phyloP scores from a whole-genome alignment of 257 asterid genomes.

The Jacaranda copaia region DNA sequence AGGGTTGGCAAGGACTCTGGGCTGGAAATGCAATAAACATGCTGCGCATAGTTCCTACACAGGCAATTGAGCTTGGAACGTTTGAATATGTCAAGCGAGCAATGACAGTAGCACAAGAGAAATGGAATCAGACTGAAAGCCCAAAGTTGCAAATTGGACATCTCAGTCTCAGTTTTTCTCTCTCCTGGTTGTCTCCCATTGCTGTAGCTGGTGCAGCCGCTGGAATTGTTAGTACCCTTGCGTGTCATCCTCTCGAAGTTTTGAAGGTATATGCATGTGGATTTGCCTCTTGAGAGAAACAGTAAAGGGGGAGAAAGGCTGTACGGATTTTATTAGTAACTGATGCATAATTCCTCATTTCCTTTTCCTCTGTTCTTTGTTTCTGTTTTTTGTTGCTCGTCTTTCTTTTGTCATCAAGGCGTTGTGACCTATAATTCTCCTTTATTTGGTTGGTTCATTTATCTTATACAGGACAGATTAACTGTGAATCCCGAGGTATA shows the following conservation, averaged over 20 bases:
- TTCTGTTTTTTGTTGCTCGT: background rate
- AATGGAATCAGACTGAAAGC: constrained; percentile 54
- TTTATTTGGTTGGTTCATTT: constrained; percentile 8
- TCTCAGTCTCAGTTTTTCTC: constrained; percentile 55
- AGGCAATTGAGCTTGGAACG: constrained; percentile 96
- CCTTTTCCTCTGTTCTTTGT: background rate
- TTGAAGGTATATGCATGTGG: constrained; percentile 61
- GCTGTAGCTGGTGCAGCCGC: constrained; percentile 99
- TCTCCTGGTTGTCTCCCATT: constrained; percentile 87
- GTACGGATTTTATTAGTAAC: background rate
- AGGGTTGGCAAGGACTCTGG: constrained; percentile 98
- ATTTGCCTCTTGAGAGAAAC: background rate
- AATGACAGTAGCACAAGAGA: constrained; percentile 75
- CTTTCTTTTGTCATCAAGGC: background rate
- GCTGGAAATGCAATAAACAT: constrained; percentile 93
- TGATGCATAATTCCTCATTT: background rate
- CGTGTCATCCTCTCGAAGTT: constrained; percentile 97
- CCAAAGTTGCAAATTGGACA: constrained; percentile 65
- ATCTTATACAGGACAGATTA: constrained; percentile 79
- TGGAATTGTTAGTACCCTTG: constrained; percentile 89
- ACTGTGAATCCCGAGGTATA: constrained; percentile 82
- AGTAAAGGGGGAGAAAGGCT: background rate
- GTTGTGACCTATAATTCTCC: constrained; percentile 3
- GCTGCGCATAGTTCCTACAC: constrained; percentile 91
- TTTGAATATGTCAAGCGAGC: constrained; percentile 89